Base-by-base conservation (phyloP, 768 basidiomycete species). In the Amanita muscaria region DNA sequence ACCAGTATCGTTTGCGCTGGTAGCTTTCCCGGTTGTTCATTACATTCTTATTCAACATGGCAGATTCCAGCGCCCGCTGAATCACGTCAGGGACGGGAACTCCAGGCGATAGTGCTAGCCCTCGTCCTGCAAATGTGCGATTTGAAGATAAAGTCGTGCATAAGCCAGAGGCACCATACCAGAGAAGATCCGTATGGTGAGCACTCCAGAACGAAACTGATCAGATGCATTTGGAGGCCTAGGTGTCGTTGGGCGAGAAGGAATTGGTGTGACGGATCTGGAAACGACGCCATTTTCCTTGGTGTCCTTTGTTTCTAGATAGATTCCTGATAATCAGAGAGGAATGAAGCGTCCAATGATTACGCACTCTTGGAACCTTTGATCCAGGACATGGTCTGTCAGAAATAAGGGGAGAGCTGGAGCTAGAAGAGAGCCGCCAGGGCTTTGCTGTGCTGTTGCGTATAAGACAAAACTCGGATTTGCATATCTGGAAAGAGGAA, bases 161-260 rank as follows among this genome's bases (percentile, higher is more conserved):
- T 41, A 32, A 6, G 21, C 30, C 61, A 38, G 41, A 37, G 24
- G 59, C 42, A 55, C 56, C 77, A 51, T 50, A 87, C 87, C 88
- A 55, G 86, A 92, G 68, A 93, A 93, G 59, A 99, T 91, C 49
- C 90, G 80, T 62, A 99, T 92, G 51, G 89, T 93, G 55, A 98
- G 80, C 75, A 93, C 82, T 40, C 94, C 94, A 35, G 79, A 84
- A 63, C 88, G 76, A 53, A 87, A 84, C 60, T 83, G 78, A 53
- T 80, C 77, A 42, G 69, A 52, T 24, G 68, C 69, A 59, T 67
- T 59, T 46, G 66, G 66, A 3, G 77, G 70, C 56, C 76, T 83
- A 16, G 88, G 87, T 0, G 87, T 88, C 4, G 77, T 76, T n/a
- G 87, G 82, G 19, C 87, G 74, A 10, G 87, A 89, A 18, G 83